Conservation (phyloP, 164 flowering plant species). For the Stephania japonica region DNA sequence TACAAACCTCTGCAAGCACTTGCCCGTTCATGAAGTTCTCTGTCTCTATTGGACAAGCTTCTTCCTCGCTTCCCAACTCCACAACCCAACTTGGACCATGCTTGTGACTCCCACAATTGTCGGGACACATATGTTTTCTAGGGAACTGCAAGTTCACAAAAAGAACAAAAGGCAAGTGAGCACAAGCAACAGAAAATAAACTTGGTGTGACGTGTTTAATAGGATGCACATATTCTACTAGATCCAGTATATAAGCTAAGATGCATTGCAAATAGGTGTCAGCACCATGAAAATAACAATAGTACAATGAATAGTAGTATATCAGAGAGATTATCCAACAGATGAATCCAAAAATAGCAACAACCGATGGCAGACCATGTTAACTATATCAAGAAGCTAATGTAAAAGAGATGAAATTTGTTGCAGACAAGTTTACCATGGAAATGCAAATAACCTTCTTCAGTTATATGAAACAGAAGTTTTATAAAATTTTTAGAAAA, state of each 20-base stretch:
- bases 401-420: not conserved
- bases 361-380: not conserved
- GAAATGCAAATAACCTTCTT: not conserved
- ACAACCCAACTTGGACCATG: constrained; percentile 83
- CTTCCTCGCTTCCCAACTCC: constrained; percentile 63
- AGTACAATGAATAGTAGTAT: not conserved
- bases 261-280: constrained; percentile 2
- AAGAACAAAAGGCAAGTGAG: not conserved
- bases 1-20: constrained; percentile 69
- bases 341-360: constrained; percentile 1
- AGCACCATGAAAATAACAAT: not conserved
- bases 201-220: not conserved
- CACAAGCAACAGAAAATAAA: not conserved
- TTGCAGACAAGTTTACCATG: not conserved
- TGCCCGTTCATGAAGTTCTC: constrained; percentile 69
- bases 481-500: not conserved
- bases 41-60: constrained; percentile 63
- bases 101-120: constrained; percentile 38
- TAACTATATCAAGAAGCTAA: not conserved
- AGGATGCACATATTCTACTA: not conserved
- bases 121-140: constrained; percentile 25
- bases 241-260: not conserved
- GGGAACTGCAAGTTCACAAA: constrained; percentile 33
- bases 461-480: not conserved
- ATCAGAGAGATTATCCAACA: not conserved